Conservation (phyloP, 192 early-diverging fungal species). For the Umbelopsis sp. region DNA sequence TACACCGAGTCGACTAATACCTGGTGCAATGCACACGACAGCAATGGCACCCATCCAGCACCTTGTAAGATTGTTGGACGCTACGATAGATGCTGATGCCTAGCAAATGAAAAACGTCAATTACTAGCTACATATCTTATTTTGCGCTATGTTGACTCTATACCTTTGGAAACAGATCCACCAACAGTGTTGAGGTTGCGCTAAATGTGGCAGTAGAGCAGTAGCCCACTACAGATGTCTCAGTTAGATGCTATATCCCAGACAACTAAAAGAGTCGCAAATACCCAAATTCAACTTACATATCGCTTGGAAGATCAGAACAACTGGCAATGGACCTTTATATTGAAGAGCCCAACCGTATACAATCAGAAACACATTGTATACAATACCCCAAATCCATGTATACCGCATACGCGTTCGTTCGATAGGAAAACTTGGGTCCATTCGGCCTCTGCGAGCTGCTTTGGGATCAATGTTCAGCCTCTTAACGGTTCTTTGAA, state of each 20-base stretch:
- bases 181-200: constrained; percentile 29
- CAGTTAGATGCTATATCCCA: too few species aligned
- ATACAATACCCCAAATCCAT: constrained; percentile 15
- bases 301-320: background rate
- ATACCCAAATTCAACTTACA: background rate
- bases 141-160: too few species aligned
- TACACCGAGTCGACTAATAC: constrained; percentile 28
- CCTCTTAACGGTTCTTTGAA: constrained; percentile 18
- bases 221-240: constrained; percentile 19
- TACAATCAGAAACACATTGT: background rate
- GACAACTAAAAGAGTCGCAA: too few species aligned
- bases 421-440: constrained; percentile 22
- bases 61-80: constrained; percentile 34
- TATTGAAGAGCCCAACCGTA: constrained; percentile 24
- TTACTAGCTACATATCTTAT: background rate
- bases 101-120: background rate
- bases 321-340: background rate
- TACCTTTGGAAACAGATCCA: constrained; percentile 35
- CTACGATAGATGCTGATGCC: constrained; percentile 30
- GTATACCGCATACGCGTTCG: constrained; percentile 15
- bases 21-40: constrained; percentile 29
- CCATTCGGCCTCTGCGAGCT: constrained; percentile 10
- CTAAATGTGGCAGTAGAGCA: constrained; percentile 27
- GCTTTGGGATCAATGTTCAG: constrained; percentile 1
- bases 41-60: constrained; percentile 37